Conservation (phyloP, 164 flowering plant genomes). For the Stephania japonica region DNA sequence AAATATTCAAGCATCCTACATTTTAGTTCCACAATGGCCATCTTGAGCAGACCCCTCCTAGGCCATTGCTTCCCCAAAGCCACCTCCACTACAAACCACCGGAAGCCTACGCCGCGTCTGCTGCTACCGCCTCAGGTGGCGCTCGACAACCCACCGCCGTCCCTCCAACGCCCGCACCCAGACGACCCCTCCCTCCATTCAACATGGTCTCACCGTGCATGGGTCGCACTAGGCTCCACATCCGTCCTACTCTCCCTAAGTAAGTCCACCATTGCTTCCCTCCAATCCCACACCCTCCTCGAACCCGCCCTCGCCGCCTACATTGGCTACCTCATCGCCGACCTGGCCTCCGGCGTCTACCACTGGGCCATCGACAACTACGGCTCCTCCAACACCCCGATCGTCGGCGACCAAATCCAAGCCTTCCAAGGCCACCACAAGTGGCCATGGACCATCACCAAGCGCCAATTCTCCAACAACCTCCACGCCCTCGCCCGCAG, state of each 20-base stretch:
- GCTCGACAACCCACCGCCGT: background rate
- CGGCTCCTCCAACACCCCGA: conserved; percentile 56
- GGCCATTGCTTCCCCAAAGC: conserved; percentile 17
- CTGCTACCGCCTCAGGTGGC: conserved; percentile 7
- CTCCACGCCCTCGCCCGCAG: conserved; percentile 56
- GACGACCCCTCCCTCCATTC: conserved; percentile 48
- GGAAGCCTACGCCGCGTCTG: background rate
- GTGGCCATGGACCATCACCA: conserved; percentile 78
- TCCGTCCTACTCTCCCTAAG: conserved; percentile 46
- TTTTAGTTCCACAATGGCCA: conserved; percentile 28
- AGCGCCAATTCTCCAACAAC: conserved; percentile 76
- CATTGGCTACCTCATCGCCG: conserved; percentile 64
- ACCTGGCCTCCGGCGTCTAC: conserved; percentile 80
- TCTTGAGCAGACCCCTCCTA: conserved; percentile 24
- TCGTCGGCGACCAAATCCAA: conserved; percentile 71
- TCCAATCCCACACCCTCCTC: conserved; percentile 25
- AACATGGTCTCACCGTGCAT: conserved; percentile 79
- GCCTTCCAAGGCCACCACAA: conserved; percentile 84
- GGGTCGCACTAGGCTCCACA: conserved; percentile 73
- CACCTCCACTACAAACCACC: conserved; percentile 19
- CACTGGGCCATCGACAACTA: conserved; percentile 96
- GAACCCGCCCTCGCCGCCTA: conserved; percentile 56
- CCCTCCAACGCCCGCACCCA: conserved; percentile 3
- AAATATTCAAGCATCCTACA: no score
- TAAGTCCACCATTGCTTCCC: conserved; percentile 28